A percentile compares a stretch with the other conserved stretches of the same genome.
Evolutionary conservation across 305 asterid genomes (phyloP).

Genomic region (Fraxinus sp.): DNA sequence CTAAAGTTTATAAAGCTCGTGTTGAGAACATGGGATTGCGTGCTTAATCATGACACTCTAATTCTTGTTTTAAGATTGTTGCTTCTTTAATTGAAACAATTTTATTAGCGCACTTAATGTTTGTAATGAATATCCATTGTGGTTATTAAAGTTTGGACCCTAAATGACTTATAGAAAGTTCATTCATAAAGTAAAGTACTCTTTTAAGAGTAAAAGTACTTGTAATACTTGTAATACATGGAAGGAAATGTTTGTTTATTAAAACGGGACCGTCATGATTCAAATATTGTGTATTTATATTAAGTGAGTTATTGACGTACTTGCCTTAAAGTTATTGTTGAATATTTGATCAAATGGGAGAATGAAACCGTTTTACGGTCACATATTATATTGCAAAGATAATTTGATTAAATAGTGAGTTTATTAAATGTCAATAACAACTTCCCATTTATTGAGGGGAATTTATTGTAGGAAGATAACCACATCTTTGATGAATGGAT

Average conservation of each 20-base stretch:
- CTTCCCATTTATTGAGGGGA: not conserved
- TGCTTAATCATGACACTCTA: not conserved
- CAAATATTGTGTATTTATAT: too few species aligned
- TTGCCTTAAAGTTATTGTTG: not conserved
- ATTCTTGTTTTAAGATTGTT: not conserved
- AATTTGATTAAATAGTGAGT: too few species aligned
- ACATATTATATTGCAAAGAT: not conserved
- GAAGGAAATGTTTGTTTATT: not conserved
- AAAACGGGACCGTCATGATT: not conserved
- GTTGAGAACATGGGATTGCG: not conserved
- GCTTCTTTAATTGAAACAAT: not conserved
- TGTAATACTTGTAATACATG: not conserved
- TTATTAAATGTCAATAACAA: too few species aligned
- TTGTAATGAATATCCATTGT: not conserved
- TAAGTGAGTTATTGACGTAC: not conserved
- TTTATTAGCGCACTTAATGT: not conserved
- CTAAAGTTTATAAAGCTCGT: not conserved
- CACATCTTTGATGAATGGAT: not conserved
- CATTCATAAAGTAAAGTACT: not conserved
- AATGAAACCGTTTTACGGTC: not conserved
- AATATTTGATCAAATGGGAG: not conserved
- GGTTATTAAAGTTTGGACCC: not conserved
- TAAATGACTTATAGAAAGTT: not conserved
- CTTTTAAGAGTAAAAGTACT: not conserved
- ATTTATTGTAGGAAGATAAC: not conserved